Evolutionary conservation across 108 stramenopile species (phyloP).

Genomic region (Nitzschia sp.): DNA sequence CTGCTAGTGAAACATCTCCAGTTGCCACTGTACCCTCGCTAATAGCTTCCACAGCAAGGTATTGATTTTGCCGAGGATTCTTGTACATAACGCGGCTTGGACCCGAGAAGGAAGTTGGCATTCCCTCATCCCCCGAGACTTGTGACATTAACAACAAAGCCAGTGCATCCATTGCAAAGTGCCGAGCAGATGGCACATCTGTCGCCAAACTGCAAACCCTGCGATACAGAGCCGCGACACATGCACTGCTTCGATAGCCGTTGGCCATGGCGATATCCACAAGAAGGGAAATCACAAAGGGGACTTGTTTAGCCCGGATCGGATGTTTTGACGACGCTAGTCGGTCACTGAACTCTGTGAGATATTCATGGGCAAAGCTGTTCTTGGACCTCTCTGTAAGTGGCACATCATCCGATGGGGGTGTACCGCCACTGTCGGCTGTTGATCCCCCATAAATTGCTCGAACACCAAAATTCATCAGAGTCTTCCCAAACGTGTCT

Average conservation of each 20-base stretch:
- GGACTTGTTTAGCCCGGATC: conserved; percentile 49
- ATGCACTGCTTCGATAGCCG: conserved; percentile 50
- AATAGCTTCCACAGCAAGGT: conserved; percentile 36
- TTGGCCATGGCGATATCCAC: conserved; percentile 72
- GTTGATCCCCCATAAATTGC: conserved; percentile 54
- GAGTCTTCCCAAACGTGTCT: conserved; percentile 58
- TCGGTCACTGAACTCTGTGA: conserved; percentile 40
- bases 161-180: conserved; percentile 73
- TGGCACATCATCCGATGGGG: conserved; percentile 30
- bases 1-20: conserved; percentile 26
- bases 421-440: conserved; percentile 18
- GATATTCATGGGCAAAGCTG: conserved; percentile 63
- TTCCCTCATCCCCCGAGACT: conserved; percentile 31
- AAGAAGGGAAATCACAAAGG: conserved; percentile 58
- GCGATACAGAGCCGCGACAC: conserved; percentile 49
- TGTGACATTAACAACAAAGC: conserved; percentile 61
- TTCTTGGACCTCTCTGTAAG: conserved; percentile 44
- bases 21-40: neutral
- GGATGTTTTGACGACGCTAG: conserved; percentile 43
- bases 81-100: conserved; percentile 35
- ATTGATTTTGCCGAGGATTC: conserved; percentile 45
- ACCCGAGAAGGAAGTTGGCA: conserved; percentile 34
- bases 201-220: conserved; percentile 65
- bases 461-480: conserved; percentile 76
- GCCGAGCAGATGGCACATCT: conserved; percentile 41